Conservation (phyloP, 306 rosid genomes). For the Rosa chinensis region DNA sequence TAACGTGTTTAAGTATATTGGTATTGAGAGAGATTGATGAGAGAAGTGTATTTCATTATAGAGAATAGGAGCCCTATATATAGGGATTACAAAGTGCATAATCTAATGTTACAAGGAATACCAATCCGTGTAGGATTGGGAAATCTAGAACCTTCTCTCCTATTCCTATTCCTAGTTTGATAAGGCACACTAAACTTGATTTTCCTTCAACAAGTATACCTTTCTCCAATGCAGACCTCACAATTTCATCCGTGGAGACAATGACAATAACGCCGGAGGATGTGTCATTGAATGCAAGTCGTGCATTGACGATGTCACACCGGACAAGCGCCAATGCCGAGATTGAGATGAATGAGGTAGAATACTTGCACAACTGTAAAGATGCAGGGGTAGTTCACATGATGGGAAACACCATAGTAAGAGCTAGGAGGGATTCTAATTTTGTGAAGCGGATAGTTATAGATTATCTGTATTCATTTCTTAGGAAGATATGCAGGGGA, state of each 20-base stretch:
- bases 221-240: slow-evolving; percentile 38
- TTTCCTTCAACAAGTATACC: no score
- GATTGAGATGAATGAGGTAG: slow-evolving; percentile 51
- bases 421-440: slow-evolving; percentile 71
- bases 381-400: slow-evolving; percentile 98
- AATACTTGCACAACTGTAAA: slow-evolving; percentile 68
- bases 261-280: slow-evolving; percentile 56
- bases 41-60: no score
- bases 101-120: no score
- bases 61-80: no score
- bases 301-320: slow-evolving; percentile 35
- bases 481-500: slow-evolving; percentile 90
- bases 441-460: slow-evolving; percentile 72
- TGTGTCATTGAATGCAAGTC: slow-evolving; percentile 37
- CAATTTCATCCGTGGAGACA: slow-evolving; percentile 60
- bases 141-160: no score
- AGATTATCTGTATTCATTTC: slow-evolving; percentile 84
- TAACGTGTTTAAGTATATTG: no score
- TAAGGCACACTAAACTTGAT: no score
- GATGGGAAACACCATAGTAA: slow-evolving; percentile 78
- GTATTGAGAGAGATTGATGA: no score
- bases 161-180: no score
- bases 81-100: no score
- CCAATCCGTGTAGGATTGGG: no score
- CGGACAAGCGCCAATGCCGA: slow-evolving; percentile 57